These are phyloP conservation scores for Pythium coloratum DNA, from an alignment of 352 stramenopile species.

Conservation along the genomic window DNA sequence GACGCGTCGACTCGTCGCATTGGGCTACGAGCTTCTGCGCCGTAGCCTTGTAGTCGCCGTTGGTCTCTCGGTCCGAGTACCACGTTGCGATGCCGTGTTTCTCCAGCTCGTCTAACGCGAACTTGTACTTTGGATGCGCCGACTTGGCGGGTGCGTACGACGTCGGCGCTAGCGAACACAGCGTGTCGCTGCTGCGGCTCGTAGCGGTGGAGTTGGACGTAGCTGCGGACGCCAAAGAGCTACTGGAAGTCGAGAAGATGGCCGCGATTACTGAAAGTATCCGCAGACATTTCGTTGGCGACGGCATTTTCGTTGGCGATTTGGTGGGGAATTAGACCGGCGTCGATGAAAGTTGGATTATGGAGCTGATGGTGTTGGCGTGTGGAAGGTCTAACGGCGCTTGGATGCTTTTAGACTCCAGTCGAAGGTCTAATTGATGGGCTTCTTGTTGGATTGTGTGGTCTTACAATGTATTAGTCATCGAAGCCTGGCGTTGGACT, in stretches of 20 bases:
- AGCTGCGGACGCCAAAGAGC: not conserved
- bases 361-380: not conserved
- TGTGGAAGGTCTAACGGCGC: no score
- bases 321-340: not conserved
- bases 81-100: constrained; percentile 45
- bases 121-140: constrained; percentile 39
- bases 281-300: not conserved
- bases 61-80: constrained; percentile 48
- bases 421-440: no score
- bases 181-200: constrained; percentile 25
- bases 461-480: not conserved
- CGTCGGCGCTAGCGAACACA: constrained; percentile 50
- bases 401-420: not conserved
- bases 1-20: constrained; percentile 41
- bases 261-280: not conserved
- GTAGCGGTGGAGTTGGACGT: constrained; percentile 6
- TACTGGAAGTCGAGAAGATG: constrained; percentile 1
- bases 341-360: not conserved
- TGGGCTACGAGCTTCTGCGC: constrained; percentile 32
- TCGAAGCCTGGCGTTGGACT: not conserved
- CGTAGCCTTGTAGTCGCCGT: constrained; percentile 40
- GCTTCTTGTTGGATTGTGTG: not conserved
- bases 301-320: not conserved
- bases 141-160: constrained; percentile 46
- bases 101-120: constrained; percentile 52